Percentiles rank a stretch among this genome's conserved stretches.
Evolutionary conservation across 257 asterid species (phyloP).

Genomic region (Vinca minor): DNA sequence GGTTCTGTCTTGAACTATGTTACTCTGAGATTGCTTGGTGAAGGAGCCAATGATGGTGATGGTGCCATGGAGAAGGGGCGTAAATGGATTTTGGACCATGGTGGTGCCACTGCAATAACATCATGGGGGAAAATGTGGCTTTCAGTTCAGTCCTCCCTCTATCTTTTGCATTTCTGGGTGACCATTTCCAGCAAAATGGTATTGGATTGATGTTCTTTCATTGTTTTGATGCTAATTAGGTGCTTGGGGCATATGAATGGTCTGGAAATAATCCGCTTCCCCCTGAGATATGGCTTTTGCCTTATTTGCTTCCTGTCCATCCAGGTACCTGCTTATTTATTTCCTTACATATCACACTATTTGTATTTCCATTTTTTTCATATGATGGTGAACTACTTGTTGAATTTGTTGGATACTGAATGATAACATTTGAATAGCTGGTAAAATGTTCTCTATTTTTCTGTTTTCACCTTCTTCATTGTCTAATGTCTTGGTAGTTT

Average conservation of each 20-base stretch:
- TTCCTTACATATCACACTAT: neutral
- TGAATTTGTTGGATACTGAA: neutral
- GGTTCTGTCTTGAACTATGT: slow-evolving; percentile 87
- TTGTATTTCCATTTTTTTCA: neutral
- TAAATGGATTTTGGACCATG: slow-evolving; percentile 84
- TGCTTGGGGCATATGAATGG: slow-evolving; percentile 96
- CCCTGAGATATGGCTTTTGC: slow-evolving; percentile 96
- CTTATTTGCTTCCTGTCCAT: slow-evolving; percentile 77
- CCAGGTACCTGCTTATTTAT: slow-evolving; percentile 52
- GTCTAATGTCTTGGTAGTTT: neutral
- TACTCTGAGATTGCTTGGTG: slow-evolving; percentile 94
- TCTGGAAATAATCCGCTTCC: slow-evolving; percentile 98
- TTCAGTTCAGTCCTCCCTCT: slow-evolving; percentile 47
- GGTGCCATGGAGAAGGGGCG: slow-evolving; percentile 94
- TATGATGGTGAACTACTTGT: neutral
- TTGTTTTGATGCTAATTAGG: slow-evolving; percentile 33
- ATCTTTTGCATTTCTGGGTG: slow-evolving; percentile 1
- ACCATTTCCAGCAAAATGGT: neutral
- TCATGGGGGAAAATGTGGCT: slow-evolving; percentile 99
- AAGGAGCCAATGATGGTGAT: slow-evolving; percentile 82
- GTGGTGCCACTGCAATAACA: slow-evolving; percentile 86
- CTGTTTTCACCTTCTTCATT: neutral
- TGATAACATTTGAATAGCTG: neutral
- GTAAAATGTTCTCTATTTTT: neutral
- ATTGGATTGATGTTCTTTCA: slow-evolving; percentile 9